Base-by-base conservation (phyloP, 176 grass and related monocot species). In the Carex myosuroides region DNA sequence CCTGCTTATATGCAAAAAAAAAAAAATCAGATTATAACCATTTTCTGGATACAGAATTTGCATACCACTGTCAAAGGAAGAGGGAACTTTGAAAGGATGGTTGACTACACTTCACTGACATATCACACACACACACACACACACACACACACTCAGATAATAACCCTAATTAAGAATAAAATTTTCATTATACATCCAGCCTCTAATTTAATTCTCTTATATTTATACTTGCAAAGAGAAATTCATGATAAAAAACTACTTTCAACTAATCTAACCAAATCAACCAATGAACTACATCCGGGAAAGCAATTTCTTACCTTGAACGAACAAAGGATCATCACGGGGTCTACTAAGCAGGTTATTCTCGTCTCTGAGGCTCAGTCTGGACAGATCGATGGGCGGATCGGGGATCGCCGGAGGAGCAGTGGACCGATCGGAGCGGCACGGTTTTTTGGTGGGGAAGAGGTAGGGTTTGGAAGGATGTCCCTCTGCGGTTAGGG, bases 381-480 rank as follows among this genome's bases (percentile, higher is more conserved):
- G 71, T 5, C 83, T 83, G 6, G 88, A 90, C 8, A 90, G 85
- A 41, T 90, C 85, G 4, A 90, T 59, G 39, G 35, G 20, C 21
- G 50, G 75, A 57, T 71, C 56, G 12, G 82, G 37, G 33, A 81
- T 53, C 22, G 65, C 20, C 37, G 77, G 13, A 6, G 88, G 81
- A 1, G 88, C 73, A 54, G 88, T 90, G 64, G 88, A 84, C 3
- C 88, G 70, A 52, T 90, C 88, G 13, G 88, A 87, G 44, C 71
- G 88, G 81, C 88, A 90, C 6, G 88, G 88, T 44, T 83, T 87
- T 81, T 90, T 90, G 35, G 60, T 67, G 52, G 74, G 73, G 55
- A 90, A 90, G 54, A 86, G 72, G 53, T 87, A 82, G 13, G 80
- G 80, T 48, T 32, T 82, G 2, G 79, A 65, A 2, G 77, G 44